These are phyloP conservation scores for Fusarium brachygibbosum DNA, from an alignment of 2,329 filamentous ascomycete species.

Conservation along the genomic window DNA sequence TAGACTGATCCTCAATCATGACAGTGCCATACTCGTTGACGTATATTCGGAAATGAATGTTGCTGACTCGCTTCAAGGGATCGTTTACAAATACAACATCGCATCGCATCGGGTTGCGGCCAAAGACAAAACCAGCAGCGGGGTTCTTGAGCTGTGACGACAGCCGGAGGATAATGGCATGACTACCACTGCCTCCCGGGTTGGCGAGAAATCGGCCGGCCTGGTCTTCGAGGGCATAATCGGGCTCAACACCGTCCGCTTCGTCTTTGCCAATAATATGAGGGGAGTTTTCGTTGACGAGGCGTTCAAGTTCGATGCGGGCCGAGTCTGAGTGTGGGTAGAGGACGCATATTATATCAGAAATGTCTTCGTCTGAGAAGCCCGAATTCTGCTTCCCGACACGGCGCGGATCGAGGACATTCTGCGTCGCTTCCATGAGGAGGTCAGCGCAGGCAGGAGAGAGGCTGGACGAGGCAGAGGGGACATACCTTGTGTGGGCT, in stretches of 20 bases:
- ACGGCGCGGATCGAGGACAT: conserved; percentile 83
- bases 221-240: conserved; percentile 66
- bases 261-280: conserved; percentile 65
- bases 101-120: conserved; percentile 78
- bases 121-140: conserved; percentile 84
- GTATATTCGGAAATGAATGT: conserved; percentile 95
- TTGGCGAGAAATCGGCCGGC: conserved; percentile 60
- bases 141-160: conserved; percentile 80
- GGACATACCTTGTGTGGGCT: conserved; percentile 59
- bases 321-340: conserved; percentile 82
- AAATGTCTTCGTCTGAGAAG: conserved; percentile 83
- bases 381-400: conserved; percentile 85
- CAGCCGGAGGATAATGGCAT: conserved; percentile 84
- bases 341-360: conserved; percentile 90
- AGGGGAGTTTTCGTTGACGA: conserved; percentile 62
- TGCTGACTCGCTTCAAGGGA: conserved; percentile 82
- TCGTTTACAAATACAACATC: conserved; percentile 79
- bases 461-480: conserved; percentile 6
- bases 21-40: conserved; percentile 87
- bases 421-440: conserved; percentile 74
- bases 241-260: conserved; percentile 64
- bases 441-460: conserved; percentile 34
- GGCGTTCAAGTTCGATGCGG: conserved; percentile 73
- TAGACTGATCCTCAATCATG: conserved; percentile 94
- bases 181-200: conserved; percentile 64